These are phyloP conservation scores for Sicyos baderoa DNA, from an alignment of 306 rosid species.

Conservation along the genomic window DNA sequence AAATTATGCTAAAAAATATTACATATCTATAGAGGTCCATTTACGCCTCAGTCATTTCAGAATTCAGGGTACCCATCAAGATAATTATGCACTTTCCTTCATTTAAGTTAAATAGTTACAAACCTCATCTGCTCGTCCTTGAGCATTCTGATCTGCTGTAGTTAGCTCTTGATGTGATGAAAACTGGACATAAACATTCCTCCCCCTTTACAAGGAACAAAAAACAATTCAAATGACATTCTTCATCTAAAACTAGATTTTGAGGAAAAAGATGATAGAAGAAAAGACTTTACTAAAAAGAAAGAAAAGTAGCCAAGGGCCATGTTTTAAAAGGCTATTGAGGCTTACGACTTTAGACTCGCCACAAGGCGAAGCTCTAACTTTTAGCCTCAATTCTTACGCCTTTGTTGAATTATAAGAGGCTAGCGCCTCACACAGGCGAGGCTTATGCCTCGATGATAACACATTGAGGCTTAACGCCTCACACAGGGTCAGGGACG, in stretches of 20 bases:
- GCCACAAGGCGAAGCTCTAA: too few species aligned
- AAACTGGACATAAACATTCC: slow-evolving; percentile 97
- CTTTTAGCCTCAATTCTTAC: too few species aligned
- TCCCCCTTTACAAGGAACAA: slow-evolving; percentile 52
- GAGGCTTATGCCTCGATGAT: too few species aligned
- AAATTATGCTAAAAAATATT: background rate
- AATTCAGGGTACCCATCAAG: background rate
- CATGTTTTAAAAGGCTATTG: too few species aligned
- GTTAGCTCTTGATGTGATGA: slow-evolving; percentile 97
- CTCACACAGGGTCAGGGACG: too few species aligned
- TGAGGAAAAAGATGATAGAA: slow-evolving; percentile 1
- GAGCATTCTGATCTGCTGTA: slow-evolving; percentile 77
- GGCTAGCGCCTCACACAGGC: too few species aligned
- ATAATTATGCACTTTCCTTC: background rate
- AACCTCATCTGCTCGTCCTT: slow-evolving; percentile 99
- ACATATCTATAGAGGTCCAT: slow-evolving; percentile 1
- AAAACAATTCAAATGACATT: slow-evolving; percentile 15
- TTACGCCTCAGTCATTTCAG: background rate
- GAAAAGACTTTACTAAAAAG: background rate
- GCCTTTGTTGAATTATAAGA: too few species aligned
- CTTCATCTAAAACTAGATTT: slow-evolving; percentile 8
- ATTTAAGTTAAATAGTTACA: slow-evolving; percentile 25
- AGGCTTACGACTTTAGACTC: too few species aligned
- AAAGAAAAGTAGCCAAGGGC: background rate
- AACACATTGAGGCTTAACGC: too few species aligned